Evolutionary conservation across 768 basidiomycete genomes (phyloP), one percentile per base, ranked within the genome.

Genomic region (Pleurotus cornucopiae): DNA sequence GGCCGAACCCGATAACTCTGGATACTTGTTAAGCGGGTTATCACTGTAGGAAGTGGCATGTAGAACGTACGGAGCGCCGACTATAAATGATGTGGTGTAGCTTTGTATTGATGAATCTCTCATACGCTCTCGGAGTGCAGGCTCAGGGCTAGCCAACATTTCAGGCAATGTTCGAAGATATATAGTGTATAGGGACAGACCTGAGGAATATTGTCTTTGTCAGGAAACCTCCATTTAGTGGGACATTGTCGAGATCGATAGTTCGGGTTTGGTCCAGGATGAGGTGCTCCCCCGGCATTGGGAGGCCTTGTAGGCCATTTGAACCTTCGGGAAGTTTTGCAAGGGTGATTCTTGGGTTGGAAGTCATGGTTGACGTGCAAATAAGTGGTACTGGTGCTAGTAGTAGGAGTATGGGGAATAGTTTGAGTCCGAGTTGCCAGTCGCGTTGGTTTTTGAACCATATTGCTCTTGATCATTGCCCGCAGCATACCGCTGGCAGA

Each of bases 41-140:
- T 23, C 14, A 48, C 12, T 7, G 11, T 25, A 16, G n/a, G 6
- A 14, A 11, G n/a, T 21, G 21, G 26, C 14, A 34, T 21, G 43
- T 40, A 21, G 16, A 7, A 61, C 61, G 38, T 58, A 66, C 60
- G 63, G 63, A 9, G 54, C 57, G 1, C 64, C 65, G 25, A 64
- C 25, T 23, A 57, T 46, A 45, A 55, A 57, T 6, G 60, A 41
- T 12, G 63, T 60, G 9, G 62, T 57, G 52, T 64, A 67, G 30
- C 58, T 62, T 5, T 44, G 41, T 14, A 63, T 56, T 1, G 39
- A 54, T 1, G 54, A 57, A 45, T 63, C 65, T 23, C 69, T 58
- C 76, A 76, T 74, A 45, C 62, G 58, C 41, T 63, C 64, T 9
- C 69, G 62, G 44, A 64, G 60, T 39, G 57, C 58, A 1, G 66